Conservation (phyloP, 306 rosid genomes). For the Comarum palustre region DNA sequence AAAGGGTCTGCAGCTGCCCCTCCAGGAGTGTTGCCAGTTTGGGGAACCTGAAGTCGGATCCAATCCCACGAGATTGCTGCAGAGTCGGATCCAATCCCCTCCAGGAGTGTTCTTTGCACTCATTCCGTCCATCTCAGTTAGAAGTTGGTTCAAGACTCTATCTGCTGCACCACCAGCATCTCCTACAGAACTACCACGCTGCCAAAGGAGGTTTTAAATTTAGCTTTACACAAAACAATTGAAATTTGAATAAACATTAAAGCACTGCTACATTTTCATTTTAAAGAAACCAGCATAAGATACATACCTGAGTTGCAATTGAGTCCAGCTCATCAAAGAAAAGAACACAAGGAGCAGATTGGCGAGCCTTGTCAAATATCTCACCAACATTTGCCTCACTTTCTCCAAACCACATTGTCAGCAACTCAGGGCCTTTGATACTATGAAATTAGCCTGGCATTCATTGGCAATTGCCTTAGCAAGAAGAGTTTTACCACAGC, state of each 20-base stretch:
- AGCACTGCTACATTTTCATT: background rate
- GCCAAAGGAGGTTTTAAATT: conserved; percentile 11
- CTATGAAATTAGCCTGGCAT: conserved; percentile 74
- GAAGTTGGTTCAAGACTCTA: conserved; percentile 70
- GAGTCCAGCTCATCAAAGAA: conserved; percentile 80
- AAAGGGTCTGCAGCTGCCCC: conserved; percentile 50
- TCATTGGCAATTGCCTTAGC: conserved; percentile 71
- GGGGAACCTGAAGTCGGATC: conserved; percentile 55
- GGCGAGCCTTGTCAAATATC: conserved; percentile 69
- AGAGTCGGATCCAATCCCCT: no score
- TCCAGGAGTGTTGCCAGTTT: conserved; percentile 24
- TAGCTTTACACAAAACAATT: background rate
- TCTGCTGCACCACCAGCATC: conserved; percentile 75
- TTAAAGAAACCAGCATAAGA: background rate
- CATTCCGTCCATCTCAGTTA: conserved; percentile 81
- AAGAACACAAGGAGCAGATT: conserved; percentile 71
- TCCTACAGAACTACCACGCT: conserved; percentile 60
- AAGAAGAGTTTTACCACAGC: conserved; percentile 66
- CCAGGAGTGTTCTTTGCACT: conserved; percentile 58
- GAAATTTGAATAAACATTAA: background rate
- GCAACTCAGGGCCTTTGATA: conserved; percentile 64
- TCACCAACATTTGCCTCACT: conserved; percentile 73
- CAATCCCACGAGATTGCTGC: conserved; percentile 64
- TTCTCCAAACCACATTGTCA: conserved; percentile 79
- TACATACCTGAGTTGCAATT: conserved; percentile 59